A percentile compares a stretch with the other conserved stretches of the same genome.
Conservation (phyloP, 768 basidiomycete genomes). For the Boletus coccyginus region DNA sequence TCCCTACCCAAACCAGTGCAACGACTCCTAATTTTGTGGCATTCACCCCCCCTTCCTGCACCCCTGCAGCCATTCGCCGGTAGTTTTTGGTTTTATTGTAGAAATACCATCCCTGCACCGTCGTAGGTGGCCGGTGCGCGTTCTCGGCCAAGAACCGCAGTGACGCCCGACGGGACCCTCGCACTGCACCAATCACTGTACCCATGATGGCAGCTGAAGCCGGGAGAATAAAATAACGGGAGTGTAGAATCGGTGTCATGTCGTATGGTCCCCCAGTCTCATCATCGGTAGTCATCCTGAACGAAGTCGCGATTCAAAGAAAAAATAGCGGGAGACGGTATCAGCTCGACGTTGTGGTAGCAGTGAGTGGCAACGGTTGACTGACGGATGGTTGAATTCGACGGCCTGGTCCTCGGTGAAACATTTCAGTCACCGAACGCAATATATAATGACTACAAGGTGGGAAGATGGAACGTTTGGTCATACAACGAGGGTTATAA, state of each 20-base stretch:
- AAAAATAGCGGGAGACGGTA: background rate
- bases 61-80: constrained; percentile 67
- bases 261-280: constrained; percentile 21
- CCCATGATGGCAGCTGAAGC: constrained; percentile 59
- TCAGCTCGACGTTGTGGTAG: background rate
- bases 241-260: constrained; percentile 29
- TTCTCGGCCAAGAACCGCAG: constrained; percentile 91
- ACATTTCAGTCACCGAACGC: background rate
- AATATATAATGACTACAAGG: background rate
- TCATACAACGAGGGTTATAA: too few relatives aligned
- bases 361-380: background rate
- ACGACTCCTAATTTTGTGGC: constrained; percentile 48
- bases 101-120: constrained; percentile 90
- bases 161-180: constrained; percentile 67
- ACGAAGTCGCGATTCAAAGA: background rate
- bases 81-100: constrained; percentile 98
- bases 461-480: background rate
- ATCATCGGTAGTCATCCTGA: constrained; percentile 17
- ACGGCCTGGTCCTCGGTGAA: background rate
- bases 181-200: constrained; percentile 66
- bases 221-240: constrained; percentile 62
- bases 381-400: background rate
- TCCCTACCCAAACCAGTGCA: constrained; percentile 47
- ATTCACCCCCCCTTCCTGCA: constrained; percentile 64
- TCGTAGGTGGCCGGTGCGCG: constrained; percentile 81